Evolutionary conservation across 345 rosid species (phyloP).

Genomic region (Camelina sativa): DNA sequence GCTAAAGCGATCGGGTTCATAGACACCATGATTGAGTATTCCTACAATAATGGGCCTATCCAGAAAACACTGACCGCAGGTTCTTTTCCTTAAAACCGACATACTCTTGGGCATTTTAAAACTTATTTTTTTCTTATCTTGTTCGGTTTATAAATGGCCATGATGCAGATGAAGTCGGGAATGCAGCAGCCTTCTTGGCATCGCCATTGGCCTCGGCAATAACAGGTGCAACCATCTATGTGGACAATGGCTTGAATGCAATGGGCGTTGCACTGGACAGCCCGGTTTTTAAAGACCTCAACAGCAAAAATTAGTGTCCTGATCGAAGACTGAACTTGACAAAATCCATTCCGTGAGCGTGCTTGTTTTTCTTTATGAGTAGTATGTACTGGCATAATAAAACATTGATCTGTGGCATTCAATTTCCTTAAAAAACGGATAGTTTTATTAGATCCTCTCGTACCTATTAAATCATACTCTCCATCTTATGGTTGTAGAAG

Average conservation of each 20-base stretch:
- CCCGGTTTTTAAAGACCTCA: constrained; percentile 57
- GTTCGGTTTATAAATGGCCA: neutral
- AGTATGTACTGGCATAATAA: neutral
- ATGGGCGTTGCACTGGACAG: constrained; percentile 96
- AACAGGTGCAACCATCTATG: constrained; percentile 87
- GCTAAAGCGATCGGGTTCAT: constrained; percentile 88
- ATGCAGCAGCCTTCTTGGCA: constrained; percentile 82
- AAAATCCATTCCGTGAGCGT: neutral
- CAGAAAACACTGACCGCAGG: constrained; percentile 92
- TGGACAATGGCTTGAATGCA: constrained; percentile 93
- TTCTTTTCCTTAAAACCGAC: constrained; percentile 32
- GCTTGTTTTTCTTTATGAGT: constrained; percentile 25
- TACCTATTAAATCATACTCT: too few species aligned
- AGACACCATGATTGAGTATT: constrained; percentile 84
- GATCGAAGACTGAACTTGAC: neutral
- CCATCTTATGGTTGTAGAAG: too few species aligned
- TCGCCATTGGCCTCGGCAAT: constrained; percentile 69
- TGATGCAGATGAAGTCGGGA: constrained; percentile 90
- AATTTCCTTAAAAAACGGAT: too few species aligned
- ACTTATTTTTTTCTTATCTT: too few species aligned
- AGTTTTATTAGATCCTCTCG: too few species aligned
- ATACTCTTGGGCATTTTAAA: constrained; percentile 4
- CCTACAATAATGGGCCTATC: constrained; percentile 78
- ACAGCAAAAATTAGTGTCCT: constrained; percentile 46
- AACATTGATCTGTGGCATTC: too few species aligned